A percentile compares a stretch with the other conserved stretches of the same genome.
Conservation (phyloP, 2,329 filamentous ascomycete genomes). For the Penicillium glabrum region DNA sequence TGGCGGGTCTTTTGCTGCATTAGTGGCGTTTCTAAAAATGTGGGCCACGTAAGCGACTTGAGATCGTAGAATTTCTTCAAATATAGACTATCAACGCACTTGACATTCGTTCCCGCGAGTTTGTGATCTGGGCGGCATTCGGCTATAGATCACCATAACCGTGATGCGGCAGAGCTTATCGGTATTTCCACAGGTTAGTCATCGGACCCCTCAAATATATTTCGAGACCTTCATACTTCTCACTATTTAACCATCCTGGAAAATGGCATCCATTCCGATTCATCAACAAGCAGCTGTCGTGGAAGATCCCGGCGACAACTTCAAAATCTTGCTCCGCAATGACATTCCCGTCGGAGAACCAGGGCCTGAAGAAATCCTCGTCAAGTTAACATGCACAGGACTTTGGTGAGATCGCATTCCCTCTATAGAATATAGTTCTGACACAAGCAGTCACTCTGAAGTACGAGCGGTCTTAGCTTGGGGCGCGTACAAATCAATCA, state of each 20-base stretch:
- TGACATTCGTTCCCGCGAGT: too few relatives aligned
- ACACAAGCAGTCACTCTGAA: conserved; percentile 21
- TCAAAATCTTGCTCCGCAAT: conserved; percentile 10
- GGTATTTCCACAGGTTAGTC: conserved; percentile 1
- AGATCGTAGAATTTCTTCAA: too few relatives aligned
- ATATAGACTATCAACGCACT: too few relatives aligned
- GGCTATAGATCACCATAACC: conserved; percentile 3
- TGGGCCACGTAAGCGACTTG: too few relatives aligned
- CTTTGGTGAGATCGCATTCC: conserved; percentile 16
- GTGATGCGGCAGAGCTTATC: not conserved
- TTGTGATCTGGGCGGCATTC: not conserved
- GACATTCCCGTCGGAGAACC: conserved; percentile 17
- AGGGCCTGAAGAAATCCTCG: conserved; percentile 18
- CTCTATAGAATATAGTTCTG: not conserved
- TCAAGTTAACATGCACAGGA: conserved; percentile 24
- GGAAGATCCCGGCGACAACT: conserved; percentile 14
- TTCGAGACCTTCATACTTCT: not conserved
- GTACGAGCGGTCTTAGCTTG: conserved; percentile 23
- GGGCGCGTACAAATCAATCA: conserved; percentile 25
- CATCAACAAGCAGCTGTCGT: conserved; percentile 19
- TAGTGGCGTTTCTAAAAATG: too few relatives aligned
- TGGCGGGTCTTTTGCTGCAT: too few relatives aligned
- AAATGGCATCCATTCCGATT: not conserved
- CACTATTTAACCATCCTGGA: not conserved
- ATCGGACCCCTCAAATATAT: not conserved